Evolutionary conservation across 2,329 filamentous ascomycete species (phyloP).

Genomic region (Esteya vermicola): DNA sequence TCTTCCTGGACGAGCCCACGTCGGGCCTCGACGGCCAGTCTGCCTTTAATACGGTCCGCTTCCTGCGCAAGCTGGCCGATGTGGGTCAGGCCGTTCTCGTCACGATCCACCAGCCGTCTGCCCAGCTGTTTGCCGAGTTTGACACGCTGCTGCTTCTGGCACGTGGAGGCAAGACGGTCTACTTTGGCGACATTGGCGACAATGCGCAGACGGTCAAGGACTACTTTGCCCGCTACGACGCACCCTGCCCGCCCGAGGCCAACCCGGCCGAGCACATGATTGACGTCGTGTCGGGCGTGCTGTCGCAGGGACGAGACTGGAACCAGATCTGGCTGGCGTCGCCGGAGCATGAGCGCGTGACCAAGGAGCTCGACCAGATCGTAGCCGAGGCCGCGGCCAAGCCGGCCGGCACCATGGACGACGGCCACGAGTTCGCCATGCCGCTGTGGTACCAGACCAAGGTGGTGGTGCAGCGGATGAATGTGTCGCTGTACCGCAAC

Average conservation of each 20-base stretch:
- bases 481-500: constrained; percentile 60
- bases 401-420: too few relatives aligned
- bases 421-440: constrained; percentile 52
- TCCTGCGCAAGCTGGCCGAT: constrained; percentile 52
- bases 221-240: constrained; percentile 57
- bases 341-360: constrained; percentile 27
- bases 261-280: constrained; percentile 73
- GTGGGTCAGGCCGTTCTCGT: constrained; percentile 53
- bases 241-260: constrained; percentile 43
- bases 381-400: constrained; percentile 34
- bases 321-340: constrained; percentile 22
- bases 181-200: constrained; percentile 48
- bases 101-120: constrained; percentile 58
- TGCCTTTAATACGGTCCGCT: constrained; percentile 50
- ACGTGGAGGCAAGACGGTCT: constrained; percentile 50
- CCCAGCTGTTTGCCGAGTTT: constrained; percentile 51
- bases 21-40: constrained; percentile 55
- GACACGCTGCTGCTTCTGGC: constrained; percentile 51
- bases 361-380: constrained; percentile 51
- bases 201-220: constrained; percentile 34
- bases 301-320: constrained; percentile 28
- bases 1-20: constrained; percentile 50
- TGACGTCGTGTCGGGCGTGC: constrained; percentile 35
- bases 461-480: constrained; percentile 46
- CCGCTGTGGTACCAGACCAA: constrained; percentile 49